Percentiles rank a stretch among this genome's conserved stretches.
Conservation (phyloP, 2,329 filamentous ascomycete genomes). For the Cladosporium austrohemisphaericum region DNA sequence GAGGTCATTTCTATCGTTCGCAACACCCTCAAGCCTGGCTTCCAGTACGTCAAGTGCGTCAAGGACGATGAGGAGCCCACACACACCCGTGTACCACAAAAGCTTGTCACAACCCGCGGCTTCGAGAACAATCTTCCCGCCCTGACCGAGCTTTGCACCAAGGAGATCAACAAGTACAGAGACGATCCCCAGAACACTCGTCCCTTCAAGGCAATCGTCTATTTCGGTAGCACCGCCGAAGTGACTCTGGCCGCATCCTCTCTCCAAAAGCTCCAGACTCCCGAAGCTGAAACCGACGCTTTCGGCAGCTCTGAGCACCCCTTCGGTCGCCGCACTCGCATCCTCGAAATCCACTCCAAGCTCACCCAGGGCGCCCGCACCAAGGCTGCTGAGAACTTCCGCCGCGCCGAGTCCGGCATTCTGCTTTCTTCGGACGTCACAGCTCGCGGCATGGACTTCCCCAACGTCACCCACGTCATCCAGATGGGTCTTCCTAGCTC, state of each 20-base stretch:
- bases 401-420: slow-evolving; percentile 54
- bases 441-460: slow-evolving; percentile 52
- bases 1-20: slow-evolving; percentile 78
- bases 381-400: slow-evolving; percentile 67
- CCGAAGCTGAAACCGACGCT: slow-evolving; percentile 22
- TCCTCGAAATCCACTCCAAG: slow-evolving; percentile 72
- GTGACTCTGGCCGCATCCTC: slow-evolving; percentile 62
- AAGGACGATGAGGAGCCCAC: slow-evolving; percentile 76
- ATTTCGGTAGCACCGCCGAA: slow-evolving; percentile 74
- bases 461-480: slow-evolving; percentile 51
- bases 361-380: slow-evolving; percentile 69
- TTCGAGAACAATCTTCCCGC: slow-evolving; percentile 75
- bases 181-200: slow-evolving; percentile 39
- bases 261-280: slow-evolving; percentile 47
- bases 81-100: slow-evolving; percentile 79
- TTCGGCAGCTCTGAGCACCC: slow-evolving; percentile 24
- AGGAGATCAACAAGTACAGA: slow-evolving; percentile 49
- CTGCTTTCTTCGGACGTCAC: slow-evolving; percentile 51
- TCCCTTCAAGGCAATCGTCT: slow-evolving; percentile 95
- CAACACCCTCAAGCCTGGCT: slow-evolving; percentile 72
- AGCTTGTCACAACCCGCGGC: slow-evolving; percentile 62
- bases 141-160: slow-evolving; percentile 69
- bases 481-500: slow-evolving; percentile 46
- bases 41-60: slow-evolving; percentile 90
- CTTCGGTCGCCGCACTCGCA: slow-evolving; percentile 31